phyloP scores from a whole-genome alignment of 1,284 basidiomycete genomes.

The Marasmius fiardii region DNA sequence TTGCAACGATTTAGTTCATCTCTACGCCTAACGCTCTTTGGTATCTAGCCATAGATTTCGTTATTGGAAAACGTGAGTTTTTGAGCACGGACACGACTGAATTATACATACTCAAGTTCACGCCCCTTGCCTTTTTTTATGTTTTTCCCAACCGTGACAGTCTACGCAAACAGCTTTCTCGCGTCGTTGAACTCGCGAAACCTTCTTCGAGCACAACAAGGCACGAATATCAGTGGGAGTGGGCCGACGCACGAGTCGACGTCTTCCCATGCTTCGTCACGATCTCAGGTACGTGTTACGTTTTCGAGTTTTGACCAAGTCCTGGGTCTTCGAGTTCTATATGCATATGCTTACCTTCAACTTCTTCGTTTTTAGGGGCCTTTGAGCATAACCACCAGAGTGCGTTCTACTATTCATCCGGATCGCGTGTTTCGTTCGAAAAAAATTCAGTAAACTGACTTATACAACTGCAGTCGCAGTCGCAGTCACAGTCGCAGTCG shows the following conservation, averaged over 20 bases:
- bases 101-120: background rate
- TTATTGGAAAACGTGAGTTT: conserved; percentile 33
- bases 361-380: too few species aligned
- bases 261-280: background rate
- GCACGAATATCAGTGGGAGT: background rate
- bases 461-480: too few species aligned
- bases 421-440: too few species aligned
- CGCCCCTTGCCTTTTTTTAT: background rate
- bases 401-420: too few species aligned
- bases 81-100: background rate
- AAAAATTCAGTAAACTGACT: too few species aligned
- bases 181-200: conserved; percentile 33
- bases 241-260: too few species aligned
- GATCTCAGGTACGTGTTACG: background rate
- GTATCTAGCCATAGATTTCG: conserved; percentile 37
- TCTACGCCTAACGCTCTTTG: conserved; percentile 29
- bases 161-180: conserved; percentile 37
- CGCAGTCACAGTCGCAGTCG: too few species aligned
- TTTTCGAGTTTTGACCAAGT: background rate
- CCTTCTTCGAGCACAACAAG: conserved; percentile 13
- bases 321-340: background rate
- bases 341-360: too few species aligned
- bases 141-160: too few species aligned
- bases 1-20: conserved; percentile 24
- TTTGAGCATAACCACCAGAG: too few species aligned